Conservation (phyloP, 169 alveolate species). For the Sarcocystis neurona region DNA sequence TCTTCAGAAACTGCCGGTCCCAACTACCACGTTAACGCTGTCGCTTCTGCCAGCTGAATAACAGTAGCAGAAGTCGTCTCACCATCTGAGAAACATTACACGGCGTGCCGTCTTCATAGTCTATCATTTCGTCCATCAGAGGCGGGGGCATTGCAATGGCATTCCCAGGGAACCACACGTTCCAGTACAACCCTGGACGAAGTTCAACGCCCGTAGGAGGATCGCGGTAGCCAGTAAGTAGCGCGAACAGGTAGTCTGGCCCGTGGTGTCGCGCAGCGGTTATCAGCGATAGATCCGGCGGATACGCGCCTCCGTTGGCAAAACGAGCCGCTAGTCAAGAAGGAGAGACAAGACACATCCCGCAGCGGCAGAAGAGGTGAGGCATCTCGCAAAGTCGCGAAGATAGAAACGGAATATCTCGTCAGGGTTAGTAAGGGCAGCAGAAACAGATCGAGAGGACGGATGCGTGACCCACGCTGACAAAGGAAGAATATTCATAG, state of each 20-base stretch:
- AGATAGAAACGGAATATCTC: too few species aligned
- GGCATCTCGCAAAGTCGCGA: too few species aligned
- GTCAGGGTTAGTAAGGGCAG: too few species aligned
- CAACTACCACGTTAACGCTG: too few species aligned
- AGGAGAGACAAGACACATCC: background rate
- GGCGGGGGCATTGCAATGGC: slow-evolving; percentile 98
- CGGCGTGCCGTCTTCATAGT: slow-evolving; percentile 96
- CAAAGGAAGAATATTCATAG: too few species aligned
- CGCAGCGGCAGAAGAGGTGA: too few species aligned
- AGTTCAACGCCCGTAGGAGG: slow-evolving; percentile 96
- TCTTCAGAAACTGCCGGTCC: too few species aligned
- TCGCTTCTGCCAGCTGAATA: background rate
- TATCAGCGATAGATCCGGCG: slow-evolving; percentile 94
- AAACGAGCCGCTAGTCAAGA: slow-evolving; percentile 87
- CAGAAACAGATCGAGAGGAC: too few species aligned
- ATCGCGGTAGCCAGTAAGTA: slow-evolving; percentile 93
- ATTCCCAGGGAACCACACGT: slow-evolving; percentile 95
- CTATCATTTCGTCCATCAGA: slow-evolving; percentile 95
- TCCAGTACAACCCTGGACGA: slow-evolving; percentile 93
- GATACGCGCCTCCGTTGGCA: slow-evolving; percentile 96
- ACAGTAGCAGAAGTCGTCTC: background rate
- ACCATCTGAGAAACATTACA: slow-evolving; percentile 96
- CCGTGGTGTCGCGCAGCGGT: slow-evolving; percentile 90
- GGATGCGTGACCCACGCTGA: too few species aligned
- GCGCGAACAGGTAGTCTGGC: slow-evolving; percentile 92